These are phyloP conservation scores for Neurospora sp. DNA, from an alignment of 495 filamentous ascomycete species.

Conservation along the genomic window DNA sequence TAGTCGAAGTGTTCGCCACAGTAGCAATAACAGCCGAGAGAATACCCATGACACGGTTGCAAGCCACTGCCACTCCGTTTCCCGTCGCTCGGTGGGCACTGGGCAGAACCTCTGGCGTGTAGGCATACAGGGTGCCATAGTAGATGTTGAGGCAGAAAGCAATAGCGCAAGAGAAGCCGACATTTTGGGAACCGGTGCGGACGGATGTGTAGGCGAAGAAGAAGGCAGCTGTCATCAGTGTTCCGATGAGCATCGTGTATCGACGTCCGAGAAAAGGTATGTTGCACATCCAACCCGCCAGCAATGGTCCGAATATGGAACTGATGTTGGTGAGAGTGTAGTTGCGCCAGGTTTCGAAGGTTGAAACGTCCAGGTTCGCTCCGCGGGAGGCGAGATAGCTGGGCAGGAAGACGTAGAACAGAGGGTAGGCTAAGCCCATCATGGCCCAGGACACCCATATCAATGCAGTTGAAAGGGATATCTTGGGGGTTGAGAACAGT, in stretches of 20 bases:
- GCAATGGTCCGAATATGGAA: constrained; percentile 53
- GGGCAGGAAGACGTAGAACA: constrained; percentile 61
- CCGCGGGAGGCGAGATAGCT: constrained; percentile 32
- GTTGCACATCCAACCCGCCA: constrained; percentile 56
- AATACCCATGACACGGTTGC: constrained; percentile 66
- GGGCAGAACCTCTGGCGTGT: constrained; percentile 50
- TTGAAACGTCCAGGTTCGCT: constrained; percentile 24
- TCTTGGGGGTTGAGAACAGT: constrained; percentile 50
- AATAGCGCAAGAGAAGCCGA: constrained; percentile 57
- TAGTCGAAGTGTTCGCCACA: constrained; percentile 45
- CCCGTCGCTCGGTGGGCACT: constrained; percentile 61
- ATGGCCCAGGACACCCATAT: constrained; percentile 64
- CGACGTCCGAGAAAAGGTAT: constrained; percentile 45
- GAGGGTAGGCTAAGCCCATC: constrained; percentile 57
- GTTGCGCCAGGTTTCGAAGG: constrained; percentile 58
- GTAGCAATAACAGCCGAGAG: constrained; percentile 56
- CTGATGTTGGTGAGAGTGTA: constrained; percentile 58
- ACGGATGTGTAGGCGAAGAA: constrained; percentile 64
- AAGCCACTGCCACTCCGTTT: constrained; percentile 58
- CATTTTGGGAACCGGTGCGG: constrained; percentile 45
- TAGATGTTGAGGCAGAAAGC: constrained; percentile 61
- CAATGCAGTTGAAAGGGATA: constrained; percentile 50
- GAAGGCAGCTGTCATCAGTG: constrained; percentile 51
- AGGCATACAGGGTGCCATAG: constrained; percentile 62
- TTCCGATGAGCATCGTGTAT: constrained; percentile 58